Conservation (phyloP, 1,284 basidiomycete species). For the Austroboletus rostrupii region DNA sequence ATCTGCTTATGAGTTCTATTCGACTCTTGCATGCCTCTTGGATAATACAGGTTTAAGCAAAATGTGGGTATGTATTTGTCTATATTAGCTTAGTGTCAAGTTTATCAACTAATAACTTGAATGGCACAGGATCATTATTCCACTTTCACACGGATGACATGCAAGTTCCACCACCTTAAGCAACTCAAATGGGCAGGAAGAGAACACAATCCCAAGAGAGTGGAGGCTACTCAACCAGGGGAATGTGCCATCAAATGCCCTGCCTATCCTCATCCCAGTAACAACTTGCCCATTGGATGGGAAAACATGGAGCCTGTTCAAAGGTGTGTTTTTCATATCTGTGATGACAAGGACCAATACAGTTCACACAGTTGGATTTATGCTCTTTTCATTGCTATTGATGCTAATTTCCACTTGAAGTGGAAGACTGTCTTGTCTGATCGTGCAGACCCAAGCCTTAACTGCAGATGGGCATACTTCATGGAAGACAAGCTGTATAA, state of each 20-base stretch:
- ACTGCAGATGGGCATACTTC: conserved; percentile 25
- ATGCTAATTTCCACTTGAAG: conserved; percentile 22
- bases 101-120: no score
- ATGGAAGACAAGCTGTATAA: neutral
- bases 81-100: neutral
- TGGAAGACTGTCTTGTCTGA: conserved; percentile 15
- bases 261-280: conserved; percentile 5
- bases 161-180: neutral
- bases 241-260: neutral
- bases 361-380: neutral
- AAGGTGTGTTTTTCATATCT: no score
- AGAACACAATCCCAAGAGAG: neutral
- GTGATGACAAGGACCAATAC: no score
- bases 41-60: neutral
- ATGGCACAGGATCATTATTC: neutral
- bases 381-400: conserved; percentile 11
- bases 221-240: neutral
- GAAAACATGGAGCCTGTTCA: no score
- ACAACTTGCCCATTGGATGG: no score
- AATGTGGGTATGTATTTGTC: neutral
- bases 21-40: neutral
- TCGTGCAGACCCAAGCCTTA: conserved; percentile 22
- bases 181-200: conserved; percentile 61
- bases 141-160: neutral
- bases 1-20: conserved; percentile 18